Evolutionary conservation across 2,329 filamentous ascomycete genomes (phyloP), one percentile per base, ranked within the genome.

Genomic region (Triangularia setosa): DNA sequence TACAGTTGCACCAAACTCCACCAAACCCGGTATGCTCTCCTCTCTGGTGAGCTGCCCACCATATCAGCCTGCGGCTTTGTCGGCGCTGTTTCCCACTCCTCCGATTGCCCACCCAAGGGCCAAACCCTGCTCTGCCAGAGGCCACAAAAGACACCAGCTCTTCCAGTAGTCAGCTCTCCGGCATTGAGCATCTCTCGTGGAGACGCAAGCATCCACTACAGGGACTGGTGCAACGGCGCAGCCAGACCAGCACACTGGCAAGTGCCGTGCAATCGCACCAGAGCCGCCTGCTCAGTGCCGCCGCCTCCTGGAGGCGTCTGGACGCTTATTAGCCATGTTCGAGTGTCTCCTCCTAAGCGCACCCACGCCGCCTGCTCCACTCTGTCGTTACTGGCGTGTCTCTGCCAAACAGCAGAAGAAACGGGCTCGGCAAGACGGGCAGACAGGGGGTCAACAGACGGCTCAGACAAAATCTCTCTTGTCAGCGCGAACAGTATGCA

Each of bases 51-150:
- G 69, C 66, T 62, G 67, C 74, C 74, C 75, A 76, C 75, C 74
- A 77, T 73, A 79, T 79, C 78, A 79, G 79, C 78, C 77, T 80
- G 75, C 78, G 79, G 78, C 75, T 78, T 75, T 69, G 79, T 81
- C 79, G 79, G 79, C 74, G 76, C 73, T 75, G 70, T 72, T 77
- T 79, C 74, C 78, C 75, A 76, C 73, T 68, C 67, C 74, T 67
- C 70, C 70, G 64, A 65, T 35, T 65, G 35, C 48, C 60, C 48
- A 23, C 57, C 56, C 58, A 60, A 28, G 12, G 35, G 27, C 30
- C 25, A 54, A 60, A 14, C 25, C 59, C 53, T 67, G 61, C 33
- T 62, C 54, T 59, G 21, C 23, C 18, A 58, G 54, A 68, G 66
- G 62, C 11, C 63, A 63, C 67, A 48, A 58, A 48, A 48, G 63